A percentile compares a stretch with the other conserved stretches of the same genome.
Evolutionary conservation across 164 flowering plant genomes (phyloP).

Genomic region (grape (Vitis vinifera)): DNA sequence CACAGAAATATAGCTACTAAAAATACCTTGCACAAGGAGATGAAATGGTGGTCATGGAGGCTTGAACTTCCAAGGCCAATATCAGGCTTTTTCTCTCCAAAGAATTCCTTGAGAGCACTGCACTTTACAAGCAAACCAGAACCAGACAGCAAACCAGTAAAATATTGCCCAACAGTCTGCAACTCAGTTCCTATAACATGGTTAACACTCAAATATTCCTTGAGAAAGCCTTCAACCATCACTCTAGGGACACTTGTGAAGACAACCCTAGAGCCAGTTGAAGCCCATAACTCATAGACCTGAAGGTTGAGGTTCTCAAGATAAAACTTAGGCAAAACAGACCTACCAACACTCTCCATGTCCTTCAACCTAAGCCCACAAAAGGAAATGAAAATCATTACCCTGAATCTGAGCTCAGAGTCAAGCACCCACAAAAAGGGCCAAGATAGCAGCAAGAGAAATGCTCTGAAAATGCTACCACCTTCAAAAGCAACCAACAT

Average conservation of each 20-base stretch:
- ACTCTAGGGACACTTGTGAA: conserved; percentile 72
- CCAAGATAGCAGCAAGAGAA: conserved; percentile 48
- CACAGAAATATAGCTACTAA: too few species aligned
- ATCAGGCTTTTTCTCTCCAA: conserved; percentile 66
- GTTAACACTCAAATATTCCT: conserved; percentile 63
- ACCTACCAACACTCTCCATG: conserved; percentile 57
- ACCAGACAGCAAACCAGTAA: conserved; percentile 51
- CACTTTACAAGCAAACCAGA: conserved; percentile 71
- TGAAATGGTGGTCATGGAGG: conserved; percentile 53
- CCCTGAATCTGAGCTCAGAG: conserved; percentile 37
- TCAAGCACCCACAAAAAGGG: conserved; percentile 48
- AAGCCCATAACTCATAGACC: conserved; percentile 48
- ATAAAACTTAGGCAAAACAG: conserved; percentile 86
- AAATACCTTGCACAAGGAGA: conserved; percentile 74
- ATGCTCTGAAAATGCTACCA: conserved; percentile 69
- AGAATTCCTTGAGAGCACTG: conserved; percentile 52
- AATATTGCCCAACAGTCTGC: conserved; percentile 40
- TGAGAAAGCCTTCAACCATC: conserved; percentile 79
- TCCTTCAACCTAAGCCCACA: conserved; percentile 62
- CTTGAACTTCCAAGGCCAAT: conserved; percentile 58
- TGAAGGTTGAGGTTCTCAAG: conserved; percentile 61
- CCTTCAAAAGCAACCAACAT: conserved; percentile 92
- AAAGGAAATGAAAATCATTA: conserved; percentile 73
- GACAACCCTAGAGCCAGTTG: conserved; percentile 41
- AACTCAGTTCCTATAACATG: conserved; percentile 73